Conservation (phyloP, 2,329 filamentous ascomycete species). For the Aspergillus calidoustus region DNA sequence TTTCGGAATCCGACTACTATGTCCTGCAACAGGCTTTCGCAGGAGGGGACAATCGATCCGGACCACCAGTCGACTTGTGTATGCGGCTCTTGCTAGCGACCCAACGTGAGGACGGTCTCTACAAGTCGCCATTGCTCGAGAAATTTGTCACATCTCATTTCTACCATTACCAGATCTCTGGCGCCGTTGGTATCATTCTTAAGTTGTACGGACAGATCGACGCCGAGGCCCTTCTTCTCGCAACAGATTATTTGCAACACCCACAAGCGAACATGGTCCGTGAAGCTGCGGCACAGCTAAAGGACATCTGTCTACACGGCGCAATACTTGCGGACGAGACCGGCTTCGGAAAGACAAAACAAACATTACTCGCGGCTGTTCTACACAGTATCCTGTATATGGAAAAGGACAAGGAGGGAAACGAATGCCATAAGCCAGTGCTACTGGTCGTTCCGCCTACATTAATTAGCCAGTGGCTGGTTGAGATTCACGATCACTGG, state of each 20-base stretch:
- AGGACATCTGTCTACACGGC: neutral
- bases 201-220: neutral
- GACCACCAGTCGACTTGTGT: slow-evolving; percentile 3
- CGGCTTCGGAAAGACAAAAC: slow-evolving; percentile 3
- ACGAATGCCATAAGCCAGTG: neutral
- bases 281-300: neutral
- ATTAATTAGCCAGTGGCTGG: neutral
- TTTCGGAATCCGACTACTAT: neutral
- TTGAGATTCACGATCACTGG: neutral
- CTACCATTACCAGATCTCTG: neutral
- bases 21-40: neutral
- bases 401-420: neutral
- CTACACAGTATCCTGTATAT: neutral
- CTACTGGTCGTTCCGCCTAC: neutral
- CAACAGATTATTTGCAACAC: neutral
- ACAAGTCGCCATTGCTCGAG: neutral
- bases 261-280: neutral
- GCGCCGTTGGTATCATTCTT: neutral
- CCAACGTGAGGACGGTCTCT: neutral
- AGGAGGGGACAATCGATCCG: neutral
- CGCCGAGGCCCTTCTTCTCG: neutral
- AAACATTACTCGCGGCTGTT: neutral
- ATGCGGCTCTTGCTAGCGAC: neutral
- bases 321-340: slow-evolving; percentile 3
- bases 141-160: neutral